These are phyloP conservation scores for Conidiobolus incongruus DNA, from an alignment of 371 early-diverging fungal species.

Conservation along the genomic window DNA sequence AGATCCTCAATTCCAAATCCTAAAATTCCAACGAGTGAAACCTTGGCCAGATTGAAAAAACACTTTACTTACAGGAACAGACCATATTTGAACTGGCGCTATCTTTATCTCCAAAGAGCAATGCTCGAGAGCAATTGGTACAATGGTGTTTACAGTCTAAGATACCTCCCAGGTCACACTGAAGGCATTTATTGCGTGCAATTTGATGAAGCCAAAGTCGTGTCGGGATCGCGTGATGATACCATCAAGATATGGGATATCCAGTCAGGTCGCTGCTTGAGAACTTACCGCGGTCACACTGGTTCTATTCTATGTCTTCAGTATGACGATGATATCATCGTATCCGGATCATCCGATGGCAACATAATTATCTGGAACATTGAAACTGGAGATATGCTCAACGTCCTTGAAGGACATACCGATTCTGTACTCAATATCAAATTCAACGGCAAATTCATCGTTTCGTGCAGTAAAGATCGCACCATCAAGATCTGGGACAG, in stretches of 20 bases:
- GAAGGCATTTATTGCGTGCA: slow-evolving; percentile 88
- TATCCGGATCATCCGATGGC: slow-evolving; percentile 66
- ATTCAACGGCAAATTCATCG: slow-evolving; percentile 30
- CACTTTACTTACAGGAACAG: slow-evolving; percentile 6
- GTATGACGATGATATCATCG: slow-evolving; percentile 41
- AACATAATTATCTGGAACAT: slow-evolving; percentile 58
- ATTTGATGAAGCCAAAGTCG: slow-evolving; percentile 37
- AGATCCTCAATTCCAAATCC: slow-evolving; percentile 6
- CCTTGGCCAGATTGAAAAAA: slow-evolving; percentile 8
- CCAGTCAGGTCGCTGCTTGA: slow-evolving; percentile 20
- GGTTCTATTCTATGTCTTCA: slow-evolving; percentile 70
- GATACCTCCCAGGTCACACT: slow-evolving; percentile 48
- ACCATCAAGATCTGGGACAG: slow-evolving; percentile 61
- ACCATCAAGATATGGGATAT: slow-evolving; percentile 73
- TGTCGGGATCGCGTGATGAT: slow-evolving; percentile 66
- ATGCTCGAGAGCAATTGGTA: slow-evolving; percentile 41
- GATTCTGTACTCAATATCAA: slow-evolving; percentile 45
- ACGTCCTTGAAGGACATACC: slow-evolving; percentile 29
- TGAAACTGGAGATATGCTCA: slow-evolving; percentile 32
- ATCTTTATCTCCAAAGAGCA: slow-evolving; percentile 29
- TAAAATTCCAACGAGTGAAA: too few relatives aligned
- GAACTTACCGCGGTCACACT: slow-evolving; percentile 43
- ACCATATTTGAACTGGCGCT: slow-evolving; percentile 37
- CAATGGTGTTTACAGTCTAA: slow-evolving; percentile 24
- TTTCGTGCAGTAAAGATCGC: slow-evolving; percentile 72